These are phyloP conservation scores for Penicillium sp. DNA, from an alignment of 2,329 filamentous ascomycete genomes.

Conservation along the genomic window DNA sequence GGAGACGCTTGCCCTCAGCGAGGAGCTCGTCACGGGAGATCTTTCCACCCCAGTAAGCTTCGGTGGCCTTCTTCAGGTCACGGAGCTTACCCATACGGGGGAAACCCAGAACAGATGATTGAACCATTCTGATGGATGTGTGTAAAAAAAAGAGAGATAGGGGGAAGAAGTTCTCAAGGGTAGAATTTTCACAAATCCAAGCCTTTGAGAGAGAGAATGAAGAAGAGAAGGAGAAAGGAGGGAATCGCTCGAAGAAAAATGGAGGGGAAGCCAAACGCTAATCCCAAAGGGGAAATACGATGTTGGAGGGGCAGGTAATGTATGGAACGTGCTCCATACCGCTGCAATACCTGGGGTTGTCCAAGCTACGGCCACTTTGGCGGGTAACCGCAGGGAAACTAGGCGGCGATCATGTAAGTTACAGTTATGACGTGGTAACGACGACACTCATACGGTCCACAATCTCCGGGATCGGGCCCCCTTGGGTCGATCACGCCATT, in stretches of 20 bases:
- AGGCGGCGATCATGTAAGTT: not conserved
- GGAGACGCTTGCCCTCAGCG: constrained; percentile 92
- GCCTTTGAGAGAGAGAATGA: constrained; percentile 25
- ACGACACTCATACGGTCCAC: not conserved
- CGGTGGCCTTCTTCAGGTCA: constrained; percentile 99
- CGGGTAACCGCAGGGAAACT: not conserved
- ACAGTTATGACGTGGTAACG: not conserved
- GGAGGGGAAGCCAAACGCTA: constrained; percentile 28
- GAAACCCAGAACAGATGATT: constrained; percentile 89
- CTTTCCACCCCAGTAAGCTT: constrained; percentile 97
- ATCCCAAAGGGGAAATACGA: constrained; percentile 10
- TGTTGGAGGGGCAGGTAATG: constrained; percentile 5
- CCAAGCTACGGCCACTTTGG: not conserved
- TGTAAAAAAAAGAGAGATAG: constrained; percentile 15
- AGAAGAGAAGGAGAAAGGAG: constrained; percentile 18
- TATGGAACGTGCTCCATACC: not conserved
- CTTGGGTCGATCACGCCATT: constrained; percentile 10
- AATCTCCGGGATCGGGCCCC: constrained; percentile 12
- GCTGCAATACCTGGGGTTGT: not conserved
- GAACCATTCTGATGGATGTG: constrained; percentile 56
- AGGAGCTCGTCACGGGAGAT: constrained; percentile 88
- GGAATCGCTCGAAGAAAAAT: constrained; percentile 27
- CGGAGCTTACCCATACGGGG: constrained; percentile 97
- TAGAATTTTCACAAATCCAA: constrained; percentile 24
- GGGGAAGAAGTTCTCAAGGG: constrained; percentile 14